Base-by-base conservation (phyloP, 768 basidiomycete genomes). In the Serendipita sp. region DNA sequence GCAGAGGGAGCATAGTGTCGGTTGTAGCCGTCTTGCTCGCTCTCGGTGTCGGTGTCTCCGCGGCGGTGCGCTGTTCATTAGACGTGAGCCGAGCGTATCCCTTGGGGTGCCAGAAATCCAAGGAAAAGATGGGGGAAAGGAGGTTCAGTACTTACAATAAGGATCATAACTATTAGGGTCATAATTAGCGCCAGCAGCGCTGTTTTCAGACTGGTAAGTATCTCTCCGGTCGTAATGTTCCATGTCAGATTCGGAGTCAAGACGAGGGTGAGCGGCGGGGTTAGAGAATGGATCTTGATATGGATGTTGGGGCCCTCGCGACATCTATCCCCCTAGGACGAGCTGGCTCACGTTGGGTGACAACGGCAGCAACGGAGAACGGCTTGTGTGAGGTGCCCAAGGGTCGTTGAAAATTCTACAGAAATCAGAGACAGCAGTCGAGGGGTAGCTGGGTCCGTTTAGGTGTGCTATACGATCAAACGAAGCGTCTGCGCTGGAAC, bases 1-100 rank as follows among this genome's bases (percentile, higher is more conserved):
- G 84, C 80, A 0, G 89, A 92, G 15, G 83, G 87, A 0, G 81
- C 76, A 68, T 84, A 83, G 40, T 84, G 83, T 67, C 83, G 82
- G 11, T 79, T 82, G 70, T 90, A 88, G 63, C 84, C 77, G 62
- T 82, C 88, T 62, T 80, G 80, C 67, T 91, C 90, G 16, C 88
- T 91, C 73, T 92, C 90, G 36, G 86, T 90, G 74, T 92, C 90
- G 73, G 66, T 68, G 48, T 69, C 70, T 63, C 68, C 55, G 55
- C 55, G 55, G 55, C 55, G 55, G 55, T 60, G 55, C 33, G 55
- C 55, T 60, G 36, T 37, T 31, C 27, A 34, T 8, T 29, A 33
- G 27, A 23, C 10, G 18, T 60, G 36, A 60, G 55, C 55, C 36
- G 55, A 60, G n/a, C n/a, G 48, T 50, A 50, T 50, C n/a, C 55